Base-by-base conservation (phyloP, 257 asterid genomes). In the Solanum microdontum region DNA sequence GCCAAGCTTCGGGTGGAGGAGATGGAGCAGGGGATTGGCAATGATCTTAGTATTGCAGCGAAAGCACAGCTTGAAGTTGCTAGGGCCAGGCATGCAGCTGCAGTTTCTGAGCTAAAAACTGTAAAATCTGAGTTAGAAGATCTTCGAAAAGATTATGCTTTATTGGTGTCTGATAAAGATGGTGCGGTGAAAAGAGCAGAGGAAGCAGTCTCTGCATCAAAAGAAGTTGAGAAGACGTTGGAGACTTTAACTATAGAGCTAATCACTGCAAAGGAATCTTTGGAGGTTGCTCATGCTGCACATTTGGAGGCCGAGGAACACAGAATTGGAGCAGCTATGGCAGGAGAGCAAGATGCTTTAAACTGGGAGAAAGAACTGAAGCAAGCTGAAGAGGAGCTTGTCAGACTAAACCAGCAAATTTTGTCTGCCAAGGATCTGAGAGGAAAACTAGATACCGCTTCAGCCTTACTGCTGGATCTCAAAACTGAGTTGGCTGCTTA, bases 51-150 rank as follows among this genome's bases (percentile, higher is more conserved):
- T 87, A 88, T 94, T 86, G 99, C 99, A 2, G 98, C 98, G 89
- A 97, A 91, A 94, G 99, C 97, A 13, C 98, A 97, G 94, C 95
- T 97, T 34, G 99, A 97, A 94, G 99, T 97, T 5, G 98, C 99
- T 24, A 93, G 88, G 87, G 98, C 98, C 4, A 88, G 99, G 87
- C 96, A 96, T 66, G 86, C 91, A 11, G 94, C 98, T 26, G 99
- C 99, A 11, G 90, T 94, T 76, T 36, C 95, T 5, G 98, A 97
- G 83, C 95, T 96, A 24, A 88, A 92, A 91, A 87, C 90, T 24
- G 95, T 94, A 13, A 89, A 87, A 58, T 92, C 88, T 1, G 97
- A 97, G 86, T 51, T 96, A 85, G 96, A 92, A 86, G 92, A 91
- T 51, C 97, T 96, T 62, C 90, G 87, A 13, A 88, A 89, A 85